phyloP scores from a whole-genome alignment of 257 asterid species.

The Jacaranda copaia region DNA sequence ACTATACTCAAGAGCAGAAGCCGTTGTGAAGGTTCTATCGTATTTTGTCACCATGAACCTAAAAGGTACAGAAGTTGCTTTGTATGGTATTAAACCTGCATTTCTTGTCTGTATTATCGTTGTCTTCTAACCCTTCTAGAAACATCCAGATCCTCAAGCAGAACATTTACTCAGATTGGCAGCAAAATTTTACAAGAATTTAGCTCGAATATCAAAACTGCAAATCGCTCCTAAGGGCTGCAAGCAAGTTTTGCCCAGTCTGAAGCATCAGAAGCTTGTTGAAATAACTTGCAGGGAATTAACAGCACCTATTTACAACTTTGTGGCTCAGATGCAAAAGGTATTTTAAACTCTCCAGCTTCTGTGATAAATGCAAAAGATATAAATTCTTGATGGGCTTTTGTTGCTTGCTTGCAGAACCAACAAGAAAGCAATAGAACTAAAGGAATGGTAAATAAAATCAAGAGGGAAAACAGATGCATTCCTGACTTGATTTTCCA shows the following conservation, averaged over 20 bases:
- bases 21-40: conserved; percentile 67
- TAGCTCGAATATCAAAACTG: conserved; percentile 77
- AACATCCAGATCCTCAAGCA: conserved; percentile 75
- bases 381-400: background rate
- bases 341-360: conserved; percentile 35
- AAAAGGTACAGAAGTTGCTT: conserved; percentile 55
- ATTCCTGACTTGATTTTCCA: conserved; percentile 84
- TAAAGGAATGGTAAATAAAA: conserved; percentile 66
- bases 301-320: conserved; percentile 73
- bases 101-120: background rate
- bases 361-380: too few relatives aligned
- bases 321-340: conserved; percentile 74
- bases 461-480: conserved; percentile 87
- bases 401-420: conserved; percentile 48
- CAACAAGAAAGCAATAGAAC: conserved; percentile 65
- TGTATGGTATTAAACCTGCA: conserved; percentile 18
- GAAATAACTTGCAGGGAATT: conserved; percentile 79
- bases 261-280: conserved; percentile 74
- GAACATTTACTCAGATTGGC: conserved; percentile 70
- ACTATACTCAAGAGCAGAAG: conserved; percentile 71
- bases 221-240: conserved; percentile 68
- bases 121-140: conserved; percentile 27
- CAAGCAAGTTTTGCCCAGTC: conserved; percentile 71
- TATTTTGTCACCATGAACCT: conserved; percentile 73
- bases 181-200: conserved; percentile 74